Conservation (phyloP, 331 rosid species). For the Saraca asoca region DNA sequence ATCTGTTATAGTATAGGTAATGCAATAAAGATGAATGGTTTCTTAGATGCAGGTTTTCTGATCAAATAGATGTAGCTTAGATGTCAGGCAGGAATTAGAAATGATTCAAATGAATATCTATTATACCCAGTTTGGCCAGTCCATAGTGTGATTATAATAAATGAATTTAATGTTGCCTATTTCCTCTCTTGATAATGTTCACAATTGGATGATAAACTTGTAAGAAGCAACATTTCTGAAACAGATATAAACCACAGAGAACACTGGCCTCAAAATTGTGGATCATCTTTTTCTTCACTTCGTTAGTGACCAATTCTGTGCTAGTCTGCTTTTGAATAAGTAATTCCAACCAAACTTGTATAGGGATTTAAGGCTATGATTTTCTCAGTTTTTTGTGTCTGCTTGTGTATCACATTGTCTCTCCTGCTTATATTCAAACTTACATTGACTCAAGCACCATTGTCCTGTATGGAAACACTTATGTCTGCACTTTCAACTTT, state of each 20-base stretch:
- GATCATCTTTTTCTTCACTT: slow-evolving; percentile 7
- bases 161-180: too few relatives aligned
- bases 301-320: neutral
- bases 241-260: too few relatives aligned
- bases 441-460: neutral
- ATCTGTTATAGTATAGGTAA: neutral
- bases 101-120: neutral
- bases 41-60: slow-evolving; percentile 23
- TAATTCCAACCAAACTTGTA: too few relatives aligned
- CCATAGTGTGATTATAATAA: neutral
- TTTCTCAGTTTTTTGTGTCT: too few relatives aligned
- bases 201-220: neutral
- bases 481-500: neutral
- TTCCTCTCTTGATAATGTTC: too few relatives aligned
- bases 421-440: too few relatives aligned
- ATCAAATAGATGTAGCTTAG: slow-evolving; percentile 20
- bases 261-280: neutral
- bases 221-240: neutral
- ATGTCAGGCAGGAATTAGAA: slow-evolving; percentile 10
- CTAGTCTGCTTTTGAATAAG: neutral
- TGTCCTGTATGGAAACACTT: slow-evolving; percentile 1
- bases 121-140: slow-evolving; percentile 20
- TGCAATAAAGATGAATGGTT: slow-evolving; percentile 5
- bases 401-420: too few relatives aligned
- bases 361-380: too few relatives aligned